These are phyloP conservation scores for Gossypium turneri DNA, from an alignment of 345 rosid genomes.

Conservation along the genomic window DNA sequence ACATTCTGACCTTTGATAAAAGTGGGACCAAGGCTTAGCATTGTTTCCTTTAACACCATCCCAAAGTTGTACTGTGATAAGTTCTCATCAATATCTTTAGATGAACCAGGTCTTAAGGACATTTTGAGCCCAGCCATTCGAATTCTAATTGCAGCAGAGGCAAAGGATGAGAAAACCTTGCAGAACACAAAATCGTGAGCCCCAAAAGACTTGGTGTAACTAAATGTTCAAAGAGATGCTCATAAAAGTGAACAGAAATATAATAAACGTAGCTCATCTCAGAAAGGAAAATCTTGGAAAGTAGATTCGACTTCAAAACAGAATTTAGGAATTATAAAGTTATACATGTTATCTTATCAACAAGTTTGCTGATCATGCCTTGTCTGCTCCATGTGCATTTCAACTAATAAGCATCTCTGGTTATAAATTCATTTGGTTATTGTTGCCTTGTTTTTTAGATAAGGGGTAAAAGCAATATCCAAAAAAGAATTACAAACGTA, in stretches of 20 bases:
- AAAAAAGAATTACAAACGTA: not conserved
- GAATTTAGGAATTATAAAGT: not conserved
- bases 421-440: not conserved
- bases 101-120: slow-evolving; percentile 29
- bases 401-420: not conserved
- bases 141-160: slow-evolving; percentile 64
- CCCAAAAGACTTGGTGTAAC: slow-evolving; percentile 9
- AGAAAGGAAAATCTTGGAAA: not conserved
- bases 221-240: not conserved
- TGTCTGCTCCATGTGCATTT: not conserved
- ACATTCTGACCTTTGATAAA: slow-evolving; percentile 77
- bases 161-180: slow-evolving; percentile 66
- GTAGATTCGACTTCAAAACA: not conserved
- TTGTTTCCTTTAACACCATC: slow-evolving; percentile 71
- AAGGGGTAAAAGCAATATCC: not conserved
- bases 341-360: not conserved
- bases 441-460: not conserved
- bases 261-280: not conserved
- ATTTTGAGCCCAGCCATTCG: slow-evolving; percentile 42
- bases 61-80: slow-evolving; percentile 63
- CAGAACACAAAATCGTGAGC: slow-evolving; percentile 21
- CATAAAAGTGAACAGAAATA: not conserved
- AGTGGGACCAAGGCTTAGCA: slow-evolving; percentile 89
- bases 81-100: slow-evolving; percentile 33
- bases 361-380: not conserved